Conservation (phyloP, 148 eudicot species). For the Cornus controversa region DNA sequence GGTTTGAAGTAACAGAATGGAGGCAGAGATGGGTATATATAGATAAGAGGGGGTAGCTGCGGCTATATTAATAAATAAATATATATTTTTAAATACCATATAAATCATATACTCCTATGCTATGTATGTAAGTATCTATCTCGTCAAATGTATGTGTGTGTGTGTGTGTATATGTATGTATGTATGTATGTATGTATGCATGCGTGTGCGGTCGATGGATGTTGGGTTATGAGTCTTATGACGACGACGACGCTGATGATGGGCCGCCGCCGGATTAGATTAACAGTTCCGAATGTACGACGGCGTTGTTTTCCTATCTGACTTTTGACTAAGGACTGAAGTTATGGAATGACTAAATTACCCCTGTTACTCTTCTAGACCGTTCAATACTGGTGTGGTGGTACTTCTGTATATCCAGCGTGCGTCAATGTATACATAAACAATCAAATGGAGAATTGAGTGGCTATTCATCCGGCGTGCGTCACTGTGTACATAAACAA, state of each 20-base stretch:
- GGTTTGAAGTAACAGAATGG: slow-evolving; percentile 20
- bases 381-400: no score
- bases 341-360: no score
- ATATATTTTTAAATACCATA: no score
- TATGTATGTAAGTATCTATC: no score
- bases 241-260: neutral
- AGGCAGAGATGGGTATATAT: slow-evolving; percentile 17
- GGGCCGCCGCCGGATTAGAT: slow-evolving; percentile 1
- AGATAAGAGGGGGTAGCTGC: neutral
- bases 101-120: no score
- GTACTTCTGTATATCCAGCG: no score
- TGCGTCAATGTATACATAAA: no score
- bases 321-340: neutral
- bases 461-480: no score
- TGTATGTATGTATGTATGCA: neutral
- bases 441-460: no score
- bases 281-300: neutral
- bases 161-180: neutral
- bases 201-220: neutral
- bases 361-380: no score
- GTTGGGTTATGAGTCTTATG: neutral
- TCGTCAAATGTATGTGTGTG: neutral
- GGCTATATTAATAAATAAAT: neutral
- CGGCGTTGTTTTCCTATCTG: neutral
- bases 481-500: no score